Percentiles rank a stretch among this genome's conserved stretches.
phyloP scores from a whole-genome alignment of 2,329 filamentous ascomycete genomes.

The Cercospora berteroae region DNA sequence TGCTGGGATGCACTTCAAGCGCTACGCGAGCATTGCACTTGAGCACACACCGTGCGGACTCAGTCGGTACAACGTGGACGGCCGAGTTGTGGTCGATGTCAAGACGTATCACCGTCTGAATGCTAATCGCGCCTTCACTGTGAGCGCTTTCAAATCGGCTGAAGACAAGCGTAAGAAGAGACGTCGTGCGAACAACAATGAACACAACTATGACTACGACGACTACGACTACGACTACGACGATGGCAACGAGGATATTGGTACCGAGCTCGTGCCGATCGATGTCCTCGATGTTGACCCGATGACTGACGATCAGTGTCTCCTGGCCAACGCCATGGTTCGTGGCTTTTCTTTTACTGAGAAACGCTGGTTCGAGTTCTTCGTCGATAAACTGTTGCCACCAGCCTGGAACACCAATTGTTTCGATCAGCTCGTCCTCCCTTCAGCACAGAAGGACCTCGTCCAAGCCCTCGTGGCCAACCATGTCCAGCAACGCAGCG shows the following conservation, averaged over 20 bases:
- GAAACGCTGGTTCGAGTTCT: conserved; percentile 40
- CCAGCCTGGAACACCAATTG: conserved; percentile 35
- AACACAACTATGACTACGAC: conserved; percentile 8
- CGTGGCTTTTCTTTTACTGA: conserved; percentile 38
- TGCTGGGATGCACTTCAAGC: conserved; percentile 33
- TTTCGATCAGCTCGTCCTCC: conserved; percentile 37
- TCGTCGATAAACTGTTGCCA: conserved; percentile 35
- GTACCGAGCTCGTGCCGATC: conserved; percentile 26
- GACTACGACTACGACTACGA: conserved; percentile 28
- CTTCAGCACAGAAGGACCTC: conserved; percentile 34
- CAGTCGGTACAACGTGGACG: conserved; percentile 30
- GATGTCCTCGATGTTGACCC: conserved; percentile 27
- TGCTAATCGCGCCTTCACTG: conserved; percentile 27
- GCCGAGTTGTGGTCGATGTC: conserved; percentile 33
- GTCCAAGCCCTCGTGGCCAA: conserved; percentile 37
- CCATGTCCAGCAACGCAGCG: conserved; percentile 29
- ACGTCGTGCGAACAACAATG: conserved; percentile 25
- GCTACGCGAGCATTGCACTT: conserved; percentile 31
- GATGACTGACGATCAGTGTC: conserved; percentile 31
- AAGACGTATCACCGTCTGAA: conserved; percentile 34
- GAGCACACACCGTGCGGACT: conserved; percentile 23
- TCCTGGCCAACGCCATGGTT: conserved; percentile 37
- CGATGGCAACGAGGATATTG: conserved; percentile 24
- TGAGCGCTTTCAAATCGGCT: conserved; percentile 25
- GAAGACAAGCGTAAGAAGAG: conserved; percentile 24